These are phyloP conservation scores for Colletotrichum graminicola DNA, from an alignment of 2,329 filamentous ascomycete genomes.

Conservation along the genomic window DNA sequence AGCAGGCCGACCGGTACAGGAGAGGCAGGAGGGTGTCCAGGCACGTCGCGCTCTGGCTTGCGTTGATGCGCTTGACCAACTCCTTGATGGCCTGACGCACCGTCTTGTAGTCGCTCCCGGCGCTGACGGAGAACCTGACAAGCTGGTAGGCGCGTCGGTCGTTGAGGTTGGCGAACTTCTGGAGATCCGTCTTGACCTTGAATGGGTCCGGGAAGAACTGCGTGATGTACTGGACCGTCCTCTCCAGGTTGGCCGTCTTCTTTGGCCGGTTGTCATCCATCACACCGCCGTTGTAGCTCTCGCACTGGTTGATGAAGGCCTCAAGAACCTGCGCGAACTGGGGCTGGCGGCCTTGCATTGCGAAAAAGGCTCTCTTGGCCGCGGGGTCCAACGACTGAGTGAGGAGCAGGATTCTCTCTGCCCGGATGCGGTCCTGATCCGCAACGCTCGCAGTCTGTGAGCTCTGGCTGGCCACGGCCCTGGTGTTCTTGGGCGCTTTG, in stretches of 20 bases:
- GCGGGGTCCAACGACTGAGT: slow-evolving; percentile 81
- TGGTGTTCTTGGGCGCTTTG: slow-evolving; percentile 68
- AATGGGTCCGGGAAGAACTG: slow-evolving; percentile 81
- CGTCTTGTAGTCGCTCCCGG: slow-evolving; percentile 91
- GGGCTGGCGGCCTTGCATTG: slow-evolving; percentile 83
- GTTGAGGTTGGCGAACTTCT: slow-evolving; percentile 91
- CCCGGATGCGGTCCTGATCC: slow-evolving; percentile 82
- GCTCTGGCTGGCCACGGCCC: slow-evolving; percentile 62
- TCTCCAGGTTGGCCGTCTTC: slow-evolving; percentile 77
- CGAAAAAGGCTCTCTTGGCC: slow-evolving; percentile 89
- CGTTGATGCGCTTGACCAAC: slow-evolving; percentile 83
- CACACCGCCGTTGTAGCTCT: slow-evolving; percentile 89
- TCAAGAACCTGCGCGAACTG: slow-evolving; percentile 79
- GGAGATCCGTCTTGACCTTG: slow-evolving; percentile 80
- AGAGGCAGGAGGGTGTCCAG: slow-evolving; percentile 86
- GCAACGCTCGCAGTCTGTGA: slow-evolving; percentile 59
- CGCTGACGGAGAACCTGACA: slow-evolving; percentile 85
- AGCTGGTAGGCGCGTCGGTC: slow-evolving; percentile 92
- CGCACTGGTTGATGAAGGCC: slow-evolving; percentile 85
- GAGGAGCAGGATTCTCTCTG: slow-evolving; percentile 85
- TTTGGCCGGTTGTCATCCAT: slow-evolving; percentile 78
- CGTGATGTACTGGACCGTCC: slow-evolving; percentile 78
- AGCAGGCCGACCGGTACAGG: slow-evolving; percentile 83
- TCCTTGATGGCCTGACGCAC: slow-evolving; percentile 93
- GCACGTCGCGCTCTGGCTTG: slow-evolving; percentile 71